phyloP scores from a whole-genome alignment of 2,329 filamentous ascomycete species.

The Aspergillus costaricaensis region DNA sequence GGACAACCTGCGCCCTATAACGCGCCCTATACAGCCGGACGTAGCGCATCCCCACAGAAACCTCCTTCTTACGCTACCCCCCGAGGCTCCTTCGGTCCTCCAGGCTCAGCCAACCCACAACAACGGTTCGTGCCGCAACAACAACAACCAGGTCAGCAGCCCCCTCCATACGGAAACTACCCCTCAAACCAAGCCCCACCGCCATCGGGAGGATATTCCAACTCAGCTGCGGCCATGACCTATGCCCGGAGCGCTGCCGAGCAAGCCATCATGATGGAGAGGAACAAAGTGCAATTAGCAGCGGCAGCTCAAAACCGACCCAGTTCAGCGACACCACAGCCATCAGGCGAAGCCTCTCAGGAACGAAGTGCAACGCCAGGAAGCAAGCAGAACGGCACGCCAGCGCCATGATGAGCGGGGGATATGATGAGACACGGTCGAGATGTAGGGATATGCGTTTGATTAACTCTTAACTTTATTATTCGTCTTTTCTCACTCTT shows the following conservation, averaged over 20 bases:
- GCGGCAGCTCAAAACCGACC: slow-evolving; percentile 30
- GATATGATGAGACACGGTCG: slow-evolving; percentile 4
- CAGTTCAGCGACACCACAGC: slow-evolving; percentile 38
- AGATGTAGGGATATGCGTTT: slow-evolving; percentile 8
- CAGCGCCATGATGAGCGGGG: slow-evolving; percentile 25
- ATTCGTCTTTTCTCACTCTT: slow-evolving; percentile 20
- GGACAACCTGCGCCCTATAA: slow-evolving; percentile 37
- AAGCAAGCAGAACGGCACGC: slow-evolving; percentile 35
- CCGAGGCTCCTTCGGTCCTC: slow-evolving; percentile 39
- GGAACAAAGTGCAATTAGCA: slow-evolving; percentile 41
- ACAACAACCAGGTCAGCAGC: slow-evolving; percentile 25
- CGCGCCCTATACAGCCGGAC: slow-evolving; percentile 26
- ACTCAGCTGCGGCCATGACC: slow-evolving; percentile 37
- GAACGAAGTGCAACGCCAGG: slow-evolving; percentile 40
- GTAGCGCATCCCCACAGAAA: slow-evolving; percentile 38
- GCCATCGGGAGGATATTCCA: slow-evolving; percentile 35
- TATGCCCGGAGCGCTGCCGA: slow-evolving; percentile 44
- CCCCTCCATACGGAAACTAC: slow-evolving; percentile 30
- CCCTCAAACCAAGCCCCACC: slow-evolving; percentile 33
- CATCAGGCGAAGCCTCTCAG: slow-evolving; percentile 33
- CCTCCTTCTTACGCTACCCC: slow-evolving; percentile 34
- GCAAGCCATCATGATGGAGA: slow-evolving; percentile 42
- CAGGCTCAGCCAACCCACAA: slow-evolving; percentile 31
- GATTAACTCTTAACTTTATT: slow-evolving; percentile 3
- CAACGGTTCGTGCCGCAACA: slow-evolving; percentile 36